A percentile compares a stretch with the other conserved stretches of the same genome.
phyloP scores from a whole-genome alignment of 805 yeast species.

The Danielia oregonensis region DNA sequence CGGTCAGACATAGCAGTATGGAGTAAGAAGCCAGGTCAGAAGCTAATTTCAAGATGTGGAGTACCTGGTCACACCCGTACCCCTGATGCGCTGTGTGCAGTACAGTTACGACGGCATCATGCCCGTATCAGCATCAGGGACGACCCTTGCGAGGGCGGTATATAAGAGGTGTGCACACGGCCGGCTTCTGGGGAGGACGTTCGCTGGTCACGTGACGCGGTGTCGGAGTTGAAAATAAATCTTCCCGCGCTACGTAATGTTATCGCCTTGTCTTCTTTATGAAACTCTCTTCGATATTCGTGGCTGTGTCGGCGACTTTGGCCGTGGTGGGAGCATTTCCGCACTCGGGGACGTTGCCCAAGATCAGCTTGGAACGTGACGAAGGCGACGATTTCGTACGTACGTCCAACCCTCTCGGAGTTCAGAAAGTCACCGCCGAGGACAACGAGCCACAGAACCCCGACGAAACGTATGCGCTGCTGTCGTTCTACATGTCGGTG shows the following conservation, averaged over 20 bases:
- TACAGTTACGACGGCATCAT: too few relatives aligned
- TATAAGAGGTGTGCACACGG: too few relatives aligned
- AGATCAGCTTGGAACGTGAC: neutral
- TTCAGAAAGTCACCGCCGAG: constrained; percentile 8
- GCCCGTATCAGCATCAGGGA: too few relatives aligned
- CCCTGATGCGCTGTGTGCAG: too few relatives aligned
- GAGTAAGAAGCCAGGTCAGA: too few relatives aligned
- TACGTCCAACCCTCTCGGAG: constrained; percentile 4
- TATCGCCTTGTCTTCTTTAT: neutral
- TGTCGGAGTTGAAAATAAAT: neutral
- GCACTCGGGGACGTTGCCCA: neutral
- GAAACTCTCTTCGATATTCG: neutral
- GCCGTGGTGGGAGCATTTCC: neutral
- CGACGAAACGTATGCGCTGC: constrained; percentile 4
- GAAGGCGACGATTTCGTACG: neutral
- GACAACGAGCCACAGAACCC: constrained; percentile 9
- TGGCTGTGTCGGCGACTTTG: neutral
- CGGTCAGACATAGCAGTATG: neutral
- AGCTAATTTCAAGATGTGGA: too few relatives aligned
- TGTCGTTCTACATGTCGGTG: constrained; percentile 70
- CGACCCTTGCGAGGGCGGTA: too few relatives aligned
- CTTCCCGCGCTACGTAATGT: neutral
- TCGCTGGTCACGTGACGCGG: neutral
- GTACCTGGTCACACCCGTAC: too few relatives aligned
- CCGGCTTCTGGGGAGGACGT: too few relatives aligned